Evolutionary conservation across 192 early-diverging fungal genomes (phyloP).

Genomic region (Glomus cerebriforme): DNA sequence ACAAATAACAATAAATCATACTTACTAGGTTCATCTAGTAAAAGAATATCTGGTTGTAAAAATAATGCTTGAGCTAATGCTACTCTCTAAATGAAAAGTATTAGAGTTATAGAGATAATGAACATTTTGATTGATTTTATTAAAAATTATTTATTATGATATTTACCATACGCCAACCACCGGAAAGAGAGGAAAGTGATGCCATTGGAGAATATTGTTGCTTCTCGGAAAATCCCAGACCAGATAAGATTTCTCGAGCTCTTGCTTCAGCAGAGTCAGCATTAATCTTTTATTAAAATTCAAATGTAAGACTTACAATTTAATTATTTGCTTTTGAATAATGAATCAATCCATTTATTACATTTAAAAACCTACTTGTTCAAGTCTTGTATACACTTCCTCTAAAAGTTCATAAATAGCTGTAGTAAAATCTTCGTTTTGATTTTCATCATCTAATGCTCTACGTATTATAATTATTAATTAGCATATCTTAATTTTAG

Average conservation of each 20-base stretch:
- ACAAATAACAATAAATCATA: not conserved
- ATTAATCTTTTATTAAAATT: slow-evolving; percentile 44
- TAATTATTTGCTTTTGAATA: too few species aligned
- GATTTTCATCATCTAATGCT: slow-evolving; percentile 15
- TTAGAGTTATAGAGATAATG: not conserved
- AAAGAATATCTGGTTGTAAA: slow-evolving; percentile 77
- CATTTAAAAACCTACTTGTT: slow-evolving; percentile 26
- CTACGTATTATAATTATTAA: not conserved
- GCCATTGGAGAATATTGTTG: slow-evolving; percentile 68
- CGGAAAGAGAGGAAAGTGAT: slow-evolving; percentile 59
- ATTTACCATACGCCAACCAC: slow-evolving; percentile 84
- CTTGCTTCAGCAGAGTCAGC: slow-evolving; percentile 63
- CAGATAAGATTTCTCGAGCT: slow-evolving; percentile 69
- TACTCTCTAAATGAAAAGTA: slow-evolving; percentile 45
- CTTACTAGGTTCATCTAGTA: slow-evolving; percentile 84
- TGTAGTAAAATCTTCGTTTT: slow-evolving; percentile 35
- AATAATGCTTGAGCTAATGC: slow-evolving; percentile 85
- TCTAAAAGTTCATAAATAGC: slow-evolving; percentile 60
- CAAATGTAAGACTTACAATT: not conserved
- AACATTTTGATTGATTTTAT: not conserved
- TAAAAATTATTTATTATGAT: not conserved
- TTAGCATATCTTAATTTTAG: not conserved
- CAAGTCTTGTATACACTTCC: slow-evolving; percentile 58
- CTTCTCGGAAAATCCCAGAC: slow-evolving; percentile 71
- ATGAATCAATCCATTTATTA: not conserved